Evolutionary conservation across 371 early-diverging fungal genomes (phyloP).

Genomic region (Apophysomyces elegans): DNA sequence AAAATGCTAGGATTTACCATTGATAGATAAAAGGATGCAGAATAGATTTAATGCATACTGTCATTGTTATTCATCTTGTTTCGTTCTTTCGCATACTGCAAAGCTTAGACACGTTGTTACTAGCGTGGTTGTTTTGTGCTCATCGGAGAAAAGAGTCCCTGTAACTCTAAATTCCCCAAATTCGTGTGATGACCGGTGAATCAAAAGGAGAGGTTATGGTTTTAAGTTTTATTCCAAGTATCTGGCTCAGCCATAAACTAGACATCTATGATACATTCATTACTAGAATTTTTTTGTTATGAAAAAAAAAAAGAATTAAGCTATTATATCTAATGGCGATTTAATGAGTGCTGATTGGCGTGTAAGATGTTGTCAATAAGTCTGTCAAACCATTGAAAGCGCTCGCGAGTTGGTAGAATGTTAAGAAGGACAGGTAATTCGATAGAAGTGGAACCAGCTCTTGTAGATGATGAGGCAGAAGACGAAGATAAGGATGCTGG

Average conservation of each 20-base stretch:
- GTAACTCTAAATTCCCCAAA: not conserved
- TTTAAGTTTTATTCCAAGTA: not conserved
- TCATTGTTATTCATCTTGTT: too few relatives aligned
- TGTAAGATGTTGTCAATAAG: slow-evolving; percentile 28
- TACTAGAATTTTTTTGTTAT: not conserved
- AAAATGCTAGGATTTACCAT: too few relatives aligned
- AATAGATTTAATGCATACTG: too few relatives aligned
- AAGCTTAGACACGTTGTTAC: too few relatives aligned
- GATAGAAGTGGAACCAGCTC: slow-evolving; percentile 9
- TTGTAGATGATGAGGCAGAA: slow-evolving; percentile 3
- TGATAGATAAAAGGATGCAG: too few relatives aligned
- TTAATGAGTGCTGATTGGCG: not conserved
- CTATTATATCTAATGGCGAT: slow-evolving; percentile 1
- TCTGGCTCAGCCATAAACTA: not conserved
- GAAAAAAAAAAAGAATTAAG: not conserved
- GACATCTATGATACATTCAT: slow-evolving; percentile 5
- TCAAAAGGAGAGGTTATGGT: slow-evolving; percentile 1
- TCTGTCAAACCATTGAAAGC: slow-evolving; percentile 42
- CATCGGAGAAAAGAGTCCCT: too few relatives aligned
- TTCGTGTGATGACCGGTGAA: not conserved
- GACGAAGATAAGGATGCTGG: not conserved
- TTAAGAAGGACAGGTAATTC: slow-evolving; percentile 24
- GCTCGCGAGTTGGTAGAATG: slow-evolving; percentile 31
- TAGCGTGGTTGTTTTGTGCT: too few relatives aligned
- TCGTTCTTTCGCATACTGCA: too few relatives aligned